These are phyloP conservation scores for Cephalotrichum gorgonifer DNA, from an alignment of 2,329 filamentous ascomycete genomes.

Conservation along the genomic window DNA sequence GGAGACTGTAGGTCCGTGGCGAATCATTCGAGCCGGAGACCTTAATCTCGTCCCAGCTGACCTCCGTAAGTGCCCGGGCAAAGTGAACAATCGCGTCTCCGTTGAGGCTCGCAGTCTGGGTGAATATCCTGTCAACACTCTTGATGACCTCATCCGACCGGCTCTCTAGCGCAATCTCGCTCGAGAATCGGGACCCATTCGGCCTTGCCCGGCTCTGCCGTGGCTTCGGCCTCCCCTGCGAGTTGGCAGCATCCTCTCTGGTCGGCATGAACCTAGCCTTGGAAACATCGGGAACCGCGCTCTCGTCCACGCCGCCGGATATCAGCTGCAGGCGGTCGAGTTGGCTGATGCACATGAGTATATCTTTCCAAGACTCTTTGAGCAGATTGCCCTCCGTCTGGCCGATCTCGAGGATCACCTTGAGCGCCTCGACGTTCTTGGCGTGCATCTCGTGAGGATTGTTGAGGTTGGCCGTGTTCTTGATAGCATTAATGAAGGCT, in stretches of 20 bases:
- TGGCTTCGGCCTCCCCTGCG: conserved; percentile 38
- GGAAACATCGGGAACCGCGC: conserved; percentile 81
- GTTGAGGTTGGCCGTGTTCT: conserved; percentile 90
- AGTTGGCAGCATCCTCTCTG: conserved; percentile 8
- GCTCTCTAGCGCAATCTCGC: conserved; percentile 83
- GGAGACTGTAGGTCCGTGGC: conserved; percentile 89
- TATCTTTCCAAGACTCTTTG: conserved; percentile 87
- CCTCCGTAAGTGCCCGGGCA: conserved; percentile 81
- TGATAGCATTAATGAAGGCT: conserved; percentile 86
- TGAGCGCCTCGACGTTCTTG: conserved; percentile 92
- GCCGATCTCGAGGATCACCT: conserved; percentile 82
- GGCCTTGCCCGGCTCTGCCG: conserved; percentile 37
- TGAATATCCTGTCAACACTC: conserved; percentile 91
- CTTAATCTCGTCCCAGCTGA: conserved; percentile 98
- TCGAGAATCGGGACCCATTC: conserved; percentile 46
- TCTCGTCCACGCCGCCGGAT: conserved; percentile 88
- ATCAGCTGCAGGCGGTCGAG: conserved; percentile 92
- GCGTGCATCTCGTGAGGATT: conserved; percentile 91
- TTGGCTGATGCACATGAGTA: conserved; percentile 90
- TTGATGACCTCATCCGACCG: conserved; percentile 89
- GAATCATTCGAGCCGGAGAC: conserved; percentile 94
- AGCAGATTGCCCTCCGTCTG: conserved; percentile 87
- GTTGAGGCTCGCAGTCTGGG: conserved; percentile 85
- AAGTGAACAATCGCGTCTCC: conserved; percentile 95
- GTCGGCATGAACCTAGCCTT: conserved; percentile 63